Evolutionary conservation across 176 grass and related monocot species (phyloP).

Genomic region (Zizania latifolia): DNA sequence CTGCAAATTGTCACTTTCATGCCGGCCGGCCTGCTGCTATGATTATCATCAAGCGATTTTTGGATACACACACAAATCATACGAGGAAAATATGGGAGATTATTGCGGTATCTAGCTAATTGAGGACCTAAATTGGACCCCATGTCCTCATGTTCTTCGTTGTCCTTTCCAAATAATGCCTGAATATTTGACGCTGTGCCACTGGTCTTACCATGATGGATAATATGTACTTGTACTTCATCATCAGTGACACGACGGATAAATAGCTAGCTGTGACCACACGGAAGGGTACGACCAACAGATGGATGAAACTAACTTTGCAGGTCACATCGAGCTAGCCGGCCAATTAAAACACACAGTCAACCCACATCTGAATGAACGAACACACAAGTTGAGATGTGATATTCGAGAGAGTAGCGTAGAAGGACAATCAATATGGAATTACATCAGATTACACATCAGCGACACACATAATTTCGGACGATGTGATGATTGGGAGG

Average conservation of each 20-base stretch:
- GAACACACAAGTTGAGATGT: neutral
- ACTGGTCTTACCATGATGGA: neutral
- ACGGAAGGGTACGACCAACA: neutral
- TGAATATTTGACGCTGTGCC: too few relatives aligned
- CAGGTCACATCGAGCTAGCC: neutral
- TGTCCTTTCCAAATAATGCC: too few relatives aligned
- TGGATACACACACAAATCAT: neutral
- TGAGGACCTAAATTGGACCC: too few relatives aligned
- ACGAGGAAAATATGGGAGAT: too few relatives aligned
- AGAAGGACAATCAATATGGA: neutral
- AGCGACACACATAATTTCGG: neutral
- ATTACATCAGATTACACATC: neutral
- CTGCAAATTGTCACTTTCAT: constrained; percentile 8
- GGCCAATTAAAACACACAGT: neutral
- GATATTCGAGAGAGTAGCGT: neutral
- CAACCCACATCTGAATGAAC: neutral
- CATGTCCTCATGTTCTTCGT: too few relatives aligned
- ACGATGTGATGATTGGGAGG: too few relatives aligned
- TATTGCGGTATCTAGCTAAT: too few relatives aligned
- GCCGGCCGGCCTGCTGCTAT: neutral
- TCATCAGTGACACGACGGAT: neutral
- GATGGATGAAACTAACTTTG: neutral
- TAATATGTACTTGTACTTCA: neutral
- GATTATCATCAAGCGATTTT: neutral
- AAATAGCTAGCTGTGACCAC: neutral